phyloP scores from a whole-genome alignment of 495 filamentous ascomycete species.

The Elasticomyces elasticus region DNA sequence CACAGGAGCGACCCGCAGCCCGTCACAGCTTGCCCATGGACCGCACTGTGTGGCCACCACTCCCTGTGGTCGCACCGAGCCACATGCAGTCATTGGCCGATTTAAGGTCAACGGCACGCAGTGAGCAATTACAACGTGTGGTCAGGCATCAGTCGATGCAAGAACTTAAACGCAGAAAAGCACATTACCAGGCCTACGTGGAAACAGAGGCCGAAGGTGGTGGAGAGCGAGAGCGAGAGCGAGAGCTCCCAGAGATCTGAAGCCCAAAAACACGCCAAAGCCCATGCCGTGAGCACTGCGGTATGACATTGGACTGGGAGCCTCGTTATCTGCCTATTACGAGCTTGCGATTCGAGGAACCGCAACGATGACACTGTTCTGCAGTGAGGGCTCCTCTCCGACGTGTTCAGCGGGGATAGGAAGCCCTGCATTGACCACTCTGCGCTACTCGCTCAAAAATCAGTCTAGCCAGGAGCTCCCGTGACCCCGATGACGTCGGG shows the following conservation, averaged over 20 bases:
- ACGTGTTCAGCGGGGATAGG: too few species aligned
- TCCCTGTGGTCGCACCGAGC: conserved; percentile 3
- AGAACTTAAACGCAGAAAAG: background rate
- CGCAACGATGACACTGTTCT: background rate
- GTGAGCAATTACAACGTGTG: background rate
- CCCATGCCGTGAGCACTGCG: background rate
- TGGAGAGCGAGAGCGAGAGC: conserved; percentile 7
- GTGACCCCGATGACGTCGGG: background rate
- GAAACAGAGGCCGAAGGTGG: conserved; percentile 20
- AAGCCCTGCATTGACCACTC: too few species aligned
- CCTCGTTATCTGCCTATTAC: background rate
- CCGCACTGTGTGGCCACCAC: conserved; percentile 4
- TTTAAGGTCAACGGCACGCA: background rate
- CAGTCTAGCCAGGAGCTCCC: background rate
- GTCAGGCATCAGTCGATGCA: conserved; percentile 11
- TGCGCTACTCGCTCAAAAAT: background rate
- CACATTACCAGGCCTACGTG: conserved; percentile 13
- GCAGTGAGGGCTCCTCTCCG: too few species aligned
- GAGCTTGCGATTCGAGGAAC: conserved; percentile 1
- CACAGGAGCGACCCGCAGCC: background rate
- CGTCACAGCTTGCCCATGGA: conserved; percentile 2
- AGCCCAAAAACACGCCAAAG: background rate
- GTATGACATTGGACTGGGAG: background rate
- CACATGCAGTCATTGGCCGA: conserved; percentile 8
- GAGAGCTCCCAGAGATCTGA: too few species aligned